A percentile compares a stretch with the other conserved stretches of the same genome.
These are phyloP conservation scores for Angomonas deanei DNA, from an alignment of 208 protist genomes.

Conservation along the genomic window DNA sequence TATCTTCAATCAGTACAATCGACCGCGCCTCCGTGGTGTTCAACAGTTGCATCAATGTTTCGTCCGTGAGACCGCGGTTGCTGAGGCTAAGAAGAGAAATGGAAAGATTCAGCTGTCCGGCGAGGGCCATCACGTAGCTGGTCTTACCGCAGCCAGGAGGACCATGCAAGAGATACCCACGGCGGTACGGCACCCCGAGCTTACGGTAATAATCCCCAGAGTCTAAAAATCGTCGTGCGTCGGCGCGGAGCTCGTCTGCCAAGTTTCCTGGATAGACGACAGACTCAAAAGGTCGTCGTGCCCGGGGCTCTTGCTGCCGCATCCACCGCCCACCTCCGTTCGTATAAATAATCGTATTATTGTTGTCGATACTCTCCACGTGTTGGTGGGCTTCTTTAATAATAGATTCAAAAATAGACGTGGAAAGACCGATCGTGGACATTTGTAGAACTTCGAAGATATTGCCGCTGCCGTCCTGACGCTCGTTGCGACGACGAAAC, in stretches of 20 bases:
- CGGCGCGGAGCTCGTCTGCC: conserved; percentile 50
- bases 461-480: conserved; percentile 58
- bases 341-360: conserved; percentile 84
- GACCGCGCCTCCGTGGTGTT: conserved; percentile 78
- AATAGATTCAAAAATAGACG: conserved; percentile 65
- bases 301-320: conserved; percentile 50
- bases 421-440: conserved; percentile 39
- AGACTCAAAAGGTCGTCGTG: conserved; percentile 79
- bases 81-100: conserved; percentile 93
- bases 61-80: conserved; percentile 82
- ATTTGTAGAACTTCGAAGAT: conserved; percentile 65
- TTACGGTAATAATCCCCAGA: conserved; percentile 86
- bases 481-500: conserved; percentile 64
- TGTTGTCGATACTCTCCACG: conserved; percentile 55
- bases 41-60: conserved; percentile 80
- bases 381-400: conserved; percentile 60
- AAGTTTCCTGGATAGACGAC: conserved; percentile 82
- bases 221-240: conserved; percentile 81
- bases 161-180: conserved; percentile 94
- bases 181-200: conserved; percentile 93
- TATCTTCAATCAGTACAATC: conserved; percentile 94
- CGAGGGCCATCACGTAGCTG: conserved; percentile 90
- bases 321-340: conserved; percentile 72
- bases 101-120: conserved; percentile 85
- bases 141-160: conserved; percentile 94